These are phyloP conservation scores for Daldinia decipiens DNA, from an alignment of 495 filamentous ascomycete species.

Conservation along the genomic window DNA sequence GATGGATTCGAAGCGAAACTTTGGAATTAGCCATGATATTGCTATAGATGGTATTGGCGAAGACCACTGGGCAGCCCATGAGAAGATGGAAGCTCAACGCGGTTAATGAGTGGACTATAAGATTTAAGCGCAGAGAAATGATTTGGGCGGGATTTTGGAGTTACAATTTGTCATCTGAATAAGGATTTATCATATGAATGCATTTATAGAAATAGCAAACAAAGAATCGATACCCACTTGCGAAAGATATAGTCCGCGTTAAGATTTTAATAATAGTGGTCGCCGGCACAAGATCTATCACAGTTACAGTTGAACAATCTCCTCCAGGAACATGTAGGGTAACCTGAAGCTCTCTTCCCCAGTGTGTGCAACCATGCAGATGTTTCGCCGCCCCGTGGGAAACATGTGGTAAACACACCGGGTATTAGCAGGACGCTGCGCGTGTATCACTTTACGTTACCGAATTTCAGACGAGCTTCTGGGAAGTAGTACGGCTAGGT, in stretches of 20 bases:
- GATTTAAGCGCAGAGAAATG: neutral
- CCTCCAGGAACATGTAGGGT: slow-evolving; percentile 12
- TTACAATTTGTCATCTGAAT: slow-evolving; percentile 18
- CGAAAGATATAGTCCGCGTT: neutral
- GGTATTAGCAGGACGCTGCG: neutral
- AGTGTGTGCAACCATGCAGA: slow-evolving; percentile 8
- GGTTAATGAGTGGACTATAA: neutral
- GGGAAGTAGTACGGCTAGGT: neutral
- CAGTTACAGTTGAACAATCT: slow-evolving; percentile 1
- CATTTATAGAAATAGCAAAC: slow-evolving; percentile 3
- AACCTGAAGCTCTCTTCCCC: neutral
- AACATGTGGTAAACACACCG: slow-evolving; percentile 9
- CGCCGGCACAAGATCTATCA: neutral
- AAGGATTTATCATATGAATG: slow-evolving; percentile 10
- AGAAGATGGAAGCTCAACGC: slow-evolving; percentile 31
- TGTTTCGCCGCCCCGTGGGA: slow-evolving; percentile 23
- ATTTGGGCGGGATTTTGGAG: slow-evolving; percentile 9
- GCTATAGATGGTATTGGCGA: neutral
- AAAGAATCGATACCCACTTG: slow-evolving; percentile 27
- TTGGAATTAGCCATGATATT: slow-evolving; percentile 5
- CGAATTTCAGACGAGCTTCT: neutral
- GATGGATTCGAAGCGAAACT: slow-evolving; percentile 41
- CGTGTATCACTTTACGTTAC: neutral
- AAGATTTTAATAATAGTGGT: neutral
- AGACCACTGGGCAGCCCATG: slow-evolving; percentile 45